Conservation (phyloP, 1,284 basidiomycete species). For the Ustilago vetiveriae region DNA sequence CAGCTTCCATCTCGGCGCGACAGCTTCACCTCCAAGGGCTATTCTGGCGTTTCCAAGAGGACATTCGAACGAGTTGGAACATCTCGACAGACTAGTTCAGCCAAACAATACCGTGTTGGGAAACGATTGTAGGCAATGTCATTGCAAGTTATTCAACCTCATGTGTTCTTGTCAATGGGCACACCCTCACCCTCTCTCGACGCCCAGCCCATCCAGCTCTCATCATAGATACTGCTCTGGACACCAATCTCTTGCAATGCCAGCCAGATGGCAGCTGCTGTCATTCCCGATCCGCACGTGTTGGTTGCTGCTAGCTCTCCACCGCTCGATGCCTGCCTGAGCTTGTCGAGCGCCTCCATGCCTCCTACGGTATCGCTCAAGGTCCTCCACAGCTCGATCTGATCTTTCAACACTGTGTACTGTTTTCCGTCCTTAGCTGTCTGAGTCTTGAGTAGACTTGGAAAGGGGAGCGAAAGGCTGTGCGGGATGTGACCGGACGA, state of each 20-base stretch:
- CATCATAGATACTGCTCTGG: constrained; percentile 78
- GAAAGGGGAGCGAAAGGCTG: constrained; percentile 86
- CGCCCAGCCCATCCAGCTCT: constrained; percentile 68
- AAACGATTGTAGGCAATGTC: no score
- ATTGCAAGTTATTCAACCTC: no score
- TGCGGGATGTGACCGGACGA: constrained; percentile 92
- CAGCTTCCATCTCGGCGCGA: no score
- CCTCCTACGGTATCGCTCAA: constrained; percentile 76
- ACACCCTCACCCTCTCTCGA: constrained; percentile 39
- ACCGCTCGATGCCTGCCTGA: constrained; percentile 58
- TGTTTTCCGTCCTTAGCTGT: constrained; percentile 66
- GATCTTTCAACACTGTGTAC: constrained; percentile 61
- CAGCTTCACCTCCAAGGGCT: no score
- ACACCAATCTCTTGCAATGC: constrained; percentile 78
- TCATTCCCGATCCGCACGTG: constrained; percentile 80
- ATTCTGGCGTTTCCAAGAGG: no score
- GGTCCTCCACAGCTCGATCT: constrained; percentile 62
- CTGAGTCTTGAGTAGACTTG: constrained; percentile 74
- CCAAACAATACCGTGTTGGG: no score
- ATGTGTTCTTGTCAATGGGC: constrained; percentile 41
- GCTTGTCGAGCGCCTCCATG: constrained; percentile 57
- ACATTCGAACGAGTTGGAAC: no score
- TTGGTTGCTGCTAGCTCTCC: constrained; percentile 50
- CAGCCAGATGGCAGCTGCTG: constrained; percentile 90
- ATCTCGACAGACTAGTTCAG: no score